Evolutionary conservation across 768 basidiomycete genomes (phyloP).

Genomic region (Pulveroboletus frians): DNA sequence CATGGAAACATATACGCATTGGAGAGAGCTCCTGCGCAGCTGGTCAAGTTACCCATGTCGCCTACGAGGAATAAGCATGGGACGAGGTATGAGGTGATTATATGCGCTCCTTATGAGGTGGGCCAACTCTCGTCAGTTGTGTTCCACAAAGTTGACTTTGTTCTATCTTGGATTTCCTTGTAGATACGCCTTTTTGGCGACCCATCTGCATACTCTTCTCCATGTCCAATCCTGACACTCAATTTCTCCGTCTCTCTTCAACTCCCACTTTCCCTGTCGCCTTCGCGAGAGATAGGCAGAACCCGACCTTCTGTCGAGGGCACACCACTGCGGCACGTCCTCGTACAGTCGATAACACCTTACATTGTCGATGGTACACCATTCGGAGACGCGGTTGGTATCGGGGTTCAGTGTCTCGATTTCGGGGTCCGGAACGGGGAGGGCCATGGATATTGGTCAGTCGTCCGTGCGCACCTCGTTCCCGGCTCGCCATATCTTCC

Average conservation of each 20-base stretch:
- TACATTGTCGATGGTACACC: slow-evolving; percentile 74
- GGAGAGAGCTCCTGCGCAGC: slow-evolving; percentile 45
- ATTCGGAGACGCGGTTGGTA: slow-evolving; percentile 65
- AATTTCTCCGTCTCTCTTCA: slow-evolving; percentile 45
- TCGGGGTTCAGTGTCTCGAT: slow-evolving; percentile 51
- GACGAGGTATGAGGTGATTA: slow-evolving; percentile 60
- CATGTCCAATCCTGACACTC: slow-evolving; percentile 53
- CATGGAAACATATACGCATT: slow-evolving; percentile 83
- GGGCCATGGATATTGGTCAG: slow-evolving; percentile 50
- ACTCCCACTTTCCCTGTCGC: slow-evolving; percentile 3
- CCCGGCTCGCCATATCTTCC: slow-evolving; percentile 1
- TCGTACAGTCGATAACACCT: slow-evolving; percentile 51
- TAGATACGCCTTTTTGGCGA: slow-evolving; percentile 85
- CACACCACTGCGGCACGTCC: slow-evolving; percentile 36
- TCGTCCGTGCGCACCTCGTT: slow-evolving; percentile 24
- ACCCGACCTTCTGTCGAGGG: not conserved
- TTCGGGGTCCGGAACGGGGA: not conserved
- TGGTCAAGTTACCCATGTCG: slow-evolving; percentile 44
- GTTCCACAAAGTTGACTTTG: not conserved
- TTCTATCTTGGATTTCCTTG: not conserved
- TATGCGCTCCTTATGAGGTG: slow-evolving; percentile 85
- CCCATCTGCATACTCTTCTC: slow-evolving; percentile 40
- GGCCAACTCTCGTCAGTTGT: not conserved
- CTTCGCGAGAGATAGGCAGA: not conserved
- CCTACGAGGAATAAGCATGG: slow-evolving; percentile 35